Evolutionary conservation across 257 asterid species (phyloP).

Genomic region (Fraxinus americana): DNA sequence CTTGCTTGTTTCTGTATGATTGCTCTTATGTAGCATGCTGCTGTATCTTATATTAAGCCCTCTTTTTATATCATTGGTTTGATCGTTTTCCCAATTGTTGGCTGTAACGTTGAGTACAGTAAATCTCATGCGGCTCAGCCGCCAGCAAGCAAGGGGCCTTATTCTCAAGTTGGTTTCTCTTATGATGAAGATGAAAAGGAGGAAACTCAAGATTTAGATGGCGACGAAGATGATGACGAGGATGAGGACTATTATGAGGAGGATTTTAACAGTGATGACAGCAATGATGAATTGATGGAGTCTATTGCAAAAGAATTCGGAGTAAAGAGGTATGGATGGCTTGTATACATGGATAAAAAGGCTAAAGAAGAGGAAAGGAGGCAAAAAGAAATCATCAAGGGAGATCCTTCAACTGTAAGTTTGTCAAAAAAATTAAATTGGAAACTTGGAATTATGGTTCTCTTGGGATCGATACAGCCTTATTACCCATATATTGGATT

Average conservation of each 20-base stretch:
- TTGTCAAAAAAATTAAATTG: constrained; percentile 1
- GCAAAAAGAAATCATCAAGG: constrained; percentile 95
- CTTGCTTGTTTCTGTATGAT: not conserved
- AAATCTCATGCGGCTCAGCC: constrained; percentile 72
- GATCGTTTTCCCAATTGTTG: constrained; percentile 23
- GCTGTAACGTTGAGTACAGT: constrained; percentile 23
- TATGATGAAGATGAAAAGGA: constrained; percentile 83
- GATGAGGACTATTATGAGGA: constrained; percentile 82
- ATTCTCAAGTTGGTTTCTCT: constrained; percentile 97
- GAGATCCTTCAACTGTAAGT: constrained; percentile 96
- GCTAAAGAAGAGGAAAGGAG: constrained; percentile 92
- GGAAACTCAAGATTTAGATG: constrained; percentile 65
- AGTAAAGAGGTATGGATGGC: constrained; percentile 97
- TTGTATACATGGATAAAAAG: constrained; percentile 95
- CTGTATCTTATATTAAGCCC: not conserved
- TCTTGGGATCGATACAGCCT: not conserved
- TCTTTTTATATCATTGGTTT: not conserved
- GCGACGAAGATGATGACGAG: constrained; percentile 79
- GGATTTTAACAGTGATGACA: constrained; percentile 94
- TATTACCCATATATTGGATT: constrained; percentile 12
- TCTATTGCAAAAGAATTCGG: constrained; percentile 95
- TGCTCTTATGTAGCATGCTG: not conserved
- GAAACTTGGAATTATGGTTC: constrained; percentile 7
- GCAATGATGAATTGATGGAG: constrained; percentile 94
- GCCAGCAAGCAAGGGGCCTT: constrained; percentile 74